These are phyloP conservation scores for Zymoseptoria ardabiliae DNA, from an alignment of 2,329 filamentous ascomycete species.

Conservation along the genomic window DNA sequence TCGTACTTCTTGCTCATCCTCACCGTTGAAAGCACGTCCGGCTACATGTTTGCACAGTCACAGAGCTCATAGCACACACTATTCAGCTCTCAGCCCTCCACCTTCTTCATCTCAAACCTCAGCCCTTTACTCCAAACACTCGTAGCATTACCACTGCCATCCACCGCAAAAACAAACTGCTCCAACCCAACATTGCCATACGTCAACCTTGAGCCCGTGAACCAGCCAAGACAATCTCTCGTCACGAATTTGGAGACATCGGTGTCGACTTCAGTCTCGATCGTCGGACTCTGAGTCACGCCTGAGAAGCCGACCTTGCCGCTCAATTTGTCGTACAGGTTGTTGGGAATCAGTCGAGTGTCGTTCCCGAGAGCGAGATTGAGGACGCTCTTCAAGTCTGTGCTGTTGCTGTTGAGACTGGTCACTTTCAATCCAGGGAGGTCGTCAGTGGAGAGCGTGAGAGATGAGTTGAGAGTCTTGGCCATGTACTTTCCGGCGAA, in stretches of 20 bases:
- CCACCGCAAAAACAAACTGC: slow-evolving; percentile 1
- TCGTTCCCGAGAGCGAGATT: not conserved
- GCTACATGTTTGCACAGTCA: no score
- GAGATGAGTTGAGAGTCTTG: not conserved
- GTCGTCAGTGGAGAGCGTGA: not conserved
- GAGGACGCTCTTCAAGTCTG: not conserved
- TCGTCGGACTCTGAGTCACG: not conserved
- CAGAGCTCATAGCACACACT: no score
- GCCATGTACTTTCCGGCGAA: not conserved
- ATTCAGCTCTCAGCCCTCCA: no score
- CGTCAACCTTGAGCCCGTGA: not conserved
- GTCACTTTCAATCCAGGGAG: slow-evolving; percentile 1
- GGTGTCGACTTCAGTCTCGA: not conserved
- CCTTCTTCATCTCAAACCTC: not conserved
- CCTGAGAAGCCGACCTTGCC: slow-evolving; percentile 1
- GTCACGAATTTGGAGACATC: not conserved
- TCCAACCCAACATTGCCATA: not conserved
- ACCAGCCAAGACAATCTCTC: no score
- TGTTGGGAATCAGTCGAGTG: not conserved
- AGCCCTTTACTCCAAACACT: not conserved
- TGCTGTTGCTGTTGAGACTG: not conserved
- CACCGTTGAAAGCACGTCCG: no score
- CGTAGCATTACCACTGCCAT: not conserved
- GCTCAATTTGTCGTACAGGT: not conserved
- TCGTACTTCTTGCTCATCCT: no score